phyloP scores from a whole-genome alignment of 345 rosid species.

The Linum lewisii region DNA sequence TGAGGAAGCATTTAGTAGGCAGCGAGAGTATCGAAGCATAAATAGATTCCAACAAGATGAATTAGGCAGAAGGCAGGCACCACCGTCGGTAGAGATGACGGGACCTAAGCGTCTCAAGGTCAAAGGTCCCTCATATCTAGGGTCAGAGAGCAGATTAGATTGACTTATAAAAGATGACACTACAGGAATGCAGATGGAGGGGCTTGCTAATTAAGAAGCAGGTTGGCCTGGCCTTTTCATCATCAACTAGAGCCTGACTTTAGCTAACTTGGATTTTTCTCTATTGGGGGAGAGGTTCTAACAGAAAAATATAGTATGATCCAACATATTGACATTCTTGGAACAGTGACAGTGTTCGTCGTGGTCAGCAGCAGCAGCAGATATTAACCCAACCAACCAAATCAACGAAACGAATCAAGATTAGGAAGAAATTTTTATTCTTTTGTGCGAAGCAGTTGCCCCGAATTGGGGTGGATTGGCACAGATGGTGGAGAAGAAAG shows the following conservation, averaged over 20 bases:
- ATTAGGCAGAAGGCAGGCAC: conserved; percentile 31
- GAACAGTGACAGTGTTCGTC: neutral
- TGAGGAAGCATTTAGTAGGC: conserved; percentile 27
- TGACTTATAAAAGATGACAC: conserved; percentile 11
- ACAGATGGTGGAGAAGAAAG: neutral
- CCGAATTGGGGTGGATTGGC: neutral
- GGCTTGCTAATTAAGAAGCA: neutral
- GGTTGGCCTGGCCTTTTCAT: neutral
- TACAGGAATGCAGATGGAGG: neutral
- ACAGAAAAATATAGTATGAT: neutral
- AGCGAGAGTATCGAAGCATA: conserved; percentile 24
- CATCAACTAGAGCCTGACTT: neutral
- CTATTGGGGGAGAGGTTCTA: neutral
- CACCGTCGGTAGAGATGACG: conserved; percentile 28
- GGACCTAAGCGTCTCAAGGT: conserved; percentile 61
- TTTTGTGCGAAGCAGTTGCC: conserved; percentile 1
- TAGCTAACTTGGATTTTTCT: neutral
- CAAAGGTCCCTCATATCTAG: conserved; percentile 43
- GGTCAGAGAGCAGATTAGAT: conserved; percentile 33
- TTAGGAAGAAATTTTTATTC: neutral
- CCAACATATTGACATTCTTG: neutral
- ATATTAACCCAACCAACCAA: neutral
- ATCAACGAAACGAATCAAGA: neutral
- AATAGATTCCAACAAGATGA: conserved; percentile 23
- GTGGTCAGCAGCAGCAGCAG: neutral